Evolutionary conservation across 2,329 filamentous ascomycete species (phyloP).

Genomic region (Epichloe coenophiala): DNA sequence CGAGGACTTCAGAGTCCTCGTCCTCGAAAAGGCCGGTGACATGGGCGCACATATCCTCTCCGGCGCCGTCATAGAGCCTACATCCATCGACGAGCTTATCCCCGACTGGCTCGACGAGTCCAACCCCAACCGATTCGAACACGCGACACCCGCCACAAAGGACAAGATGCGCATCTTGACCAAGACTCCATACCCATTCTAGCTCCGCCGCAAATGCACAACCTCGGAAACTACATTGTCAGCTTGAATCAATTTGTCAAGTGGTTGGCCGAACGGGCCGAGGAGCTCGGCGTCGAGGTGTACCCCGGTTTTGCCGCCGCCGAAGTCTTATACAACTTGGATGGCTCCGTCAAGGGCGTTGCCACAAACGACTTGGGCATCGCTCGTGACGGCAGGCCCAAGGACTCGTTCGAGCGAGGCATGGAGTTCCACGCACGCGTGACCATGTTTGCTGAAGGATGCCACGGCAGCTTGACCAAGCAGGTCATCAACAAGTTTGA

Average conservation of each 20-base stretch:
- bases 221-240: slow-evolving; percentile 95
- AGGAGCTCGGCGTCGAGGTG: slow-evolving; percentile 89
- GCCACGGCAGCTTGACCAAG: slow-evolving; percentile 90
- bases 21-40: slow-evolving; percentile 92
- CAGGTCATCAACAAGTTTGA: slow-evolving; percentile 92
- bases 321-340: slow-evolving; percentile 74
- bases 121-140: slow-evolving; percentile 77
- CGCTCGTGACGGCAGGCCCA: slow-evolving; percentile 66
- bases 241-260: slow-evolving; percentile 89
- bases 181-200: slow-evolving; percentile 73
- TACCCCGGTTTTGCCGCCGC: slow-evolving; percentile 93
- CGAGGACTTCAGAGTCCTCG: slow-evolving; percentile 83
- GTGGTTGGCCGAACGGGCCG: slow-evolving; percentile 93
- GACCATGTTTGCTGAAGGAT: slow-evolving; percentile 88
- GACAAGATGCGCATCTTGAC: slow-evolving; percentile 95
- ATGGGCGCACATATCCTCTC: slow-evolving; percentile 91
- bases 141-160: slow-evolving; percentile 67
- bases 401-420: slow-evolving; percentile 83
- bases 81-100: slow-evolving; percentile 75
- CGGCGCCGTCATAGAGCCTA: slow-evolving; percentile 86
- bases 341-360: slow-evolving; percentile 84
- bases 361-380: slow-evolving; percentile 93
- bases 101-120: slow-evolving; percentile 86
- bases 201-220: slow-evolving; percentile 92
- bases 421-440: slow-evolving; percentile 96